These are phyloP conservation scores for Cucumis sativus DNA, from an alignment of 306 rosid genomes.

Conservation along the genomic window Cucumber_9930_V3 NC_026659.2:29574001-29574500, in stretches of 20 bases:
- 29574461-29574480: too few relatives aligned
- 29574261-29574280: not conserved
- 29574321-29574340: too few relatives aligned
- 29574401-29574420: too few relatives aligned
- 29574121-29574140: not conserved
- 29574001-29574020: conserved; percentile 42
- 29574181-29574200: not conserved
- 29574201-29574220: not conserved
- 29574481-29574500: too few relatives aligned
- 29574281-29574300: too few relatives aligned
- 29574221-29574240: not conserved
- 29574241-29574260: not conserved
- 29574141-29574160: not conserved
- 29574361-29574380: too few relatives aligned
- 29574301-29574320: too few relatives aligned
- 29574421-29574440: too few relatives aligned
- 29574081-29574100: not conserved
- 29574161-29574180: not conserved
- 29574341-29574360: too few relatives aligned
- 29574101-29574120: not conserved
- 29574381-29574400: too few relatives aligned
- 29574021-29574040: not conserved
- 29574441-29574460: too few relatives aligned
- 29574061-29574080: not conserved
- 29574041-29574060: not conserved